Base-by-base conservation (phyloP, 2,329 filamentous ascomycete genomes). In the Dactylellina drechsleri region DNA sequence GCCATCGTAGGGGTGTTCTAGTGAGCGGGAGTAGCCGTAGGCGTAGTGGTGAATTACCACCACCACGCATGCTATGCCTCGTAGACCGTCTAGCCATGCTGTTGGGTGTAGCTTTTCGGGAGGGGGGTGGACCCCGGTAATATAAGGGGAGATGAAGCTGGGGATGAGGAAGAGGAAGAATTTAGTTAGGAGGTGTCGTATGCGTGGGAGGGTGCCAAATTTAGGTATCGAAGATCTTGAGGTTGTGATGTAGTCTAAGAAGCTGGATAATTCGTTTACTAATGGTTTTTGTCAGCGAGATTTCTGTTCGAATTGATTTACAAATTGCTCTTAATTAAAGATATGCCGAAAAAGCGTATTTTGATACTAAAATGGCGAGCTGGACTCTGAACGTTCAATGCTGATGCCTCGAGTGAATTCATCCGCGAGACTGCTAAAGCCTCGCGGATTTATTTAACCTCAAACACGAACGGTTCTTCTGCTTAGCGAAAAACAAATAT, bases 131-230 rank as follows among this genome's bases (percentile, higher is more conserved):
- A 84, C 83, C 45, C 83, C 80, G 40, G 81, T 81, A 68, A 84
- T 80, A 28, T 82, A 82, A 56, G 83, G 82, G 58, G 86, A 85
- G 40, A 70, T 62, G 13, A 70, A 70, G 31, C 66, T 70, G 10
- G 66, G 66, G 2, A 70, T 49, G 20, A 70, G 66, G 41, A 62
- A 70, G 13, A 70, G 50, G 4, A 26, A n/a, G 16, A 58, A n/a
- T 40, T 47, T 64, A 16, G 58, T 45, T 1, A 71, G 53, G 12
- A 58, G 7, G 5, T 49, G 52, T 40, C 52, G 20, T 26, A 71
- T 23, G 8, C 66, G 59, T 10, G 52, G 58, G 7, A 71, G n/a
- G 31, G 58, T n/a, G 26, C 59, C 59, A 15, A 71, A 58, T 18
- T 65, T 65, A 13, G 53, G 52, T 40, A 41, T 54, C 18, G 47